Evolutionary conservation across 495 filamentous ascomycete genomes (phyloP).

Genomic region (Schizothecium vesticola): DNA sequence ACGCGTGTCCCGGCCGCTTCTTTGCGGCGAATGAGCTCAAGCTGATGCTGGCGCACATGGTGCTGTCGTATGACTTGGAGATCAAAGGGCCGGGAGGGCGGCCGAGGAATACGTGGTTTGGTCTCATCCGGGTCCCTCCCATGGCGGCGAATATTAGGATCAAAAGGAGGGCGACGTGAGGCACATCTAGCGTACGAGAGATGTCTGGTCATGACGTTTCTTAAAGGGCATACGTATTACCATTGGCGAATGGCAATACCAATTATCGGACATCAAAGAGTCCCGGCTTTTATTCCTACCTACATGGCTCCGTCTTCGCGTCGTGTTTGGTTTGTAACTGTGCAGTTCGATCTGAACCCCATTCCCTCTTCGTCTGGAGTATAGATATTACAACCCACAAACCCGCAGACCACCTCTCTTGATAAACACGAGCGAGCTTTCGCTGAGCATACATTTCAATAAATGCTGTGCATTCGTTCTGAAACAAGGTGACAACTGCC

Average conservation of each 20-base stretch:
- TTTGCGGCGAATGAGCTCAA: slow-evolving; percentile 40
- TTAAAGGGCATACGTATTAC: background rate
- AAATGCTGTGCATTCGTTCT: background rate
- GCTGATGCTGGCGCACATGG: slow-evolving; percentile 34
- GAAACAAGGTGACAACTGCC: background rate
- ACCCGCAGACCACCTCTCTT: background rate
- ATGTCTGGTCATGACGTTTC: background rate
- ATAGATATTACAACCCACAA: background rate
- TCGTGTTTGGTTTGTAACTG: background rate
- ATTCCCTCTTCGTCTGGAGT: background rate
- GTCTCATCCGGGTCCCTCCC: slow-evolving; percentile 28
- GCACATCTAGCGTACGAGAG: background rate
- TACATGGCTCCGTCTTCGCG: background rate
- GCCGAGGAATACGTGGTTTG: slow-evolving; percentile 30
- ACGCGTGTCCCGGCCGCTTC: slow-evolving; percentile 40
- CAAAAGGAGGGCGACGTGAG: slow-evolving; percentile 19
- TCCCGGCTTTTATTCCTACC: background rate
- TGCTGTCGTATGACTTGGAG: slow-evolving; percentile 38
- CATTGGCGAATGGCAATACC: background rate
- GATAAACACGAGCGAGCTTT: background rate
- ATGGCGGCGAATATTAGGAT: slow-evolving; percentile 34
- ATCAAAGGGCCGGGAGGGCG: slow-evolving; percentile 17
- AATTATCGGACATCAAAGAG: background rate
- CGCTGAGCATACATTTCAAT: background rate
- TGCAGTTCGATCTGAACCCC: background rate